Evolutionary conservation across 352 stramenopile species (phyloP), one percentile per base, ranked within the genome.

Genomic region (Phytophthora citrophthora): DNA sequence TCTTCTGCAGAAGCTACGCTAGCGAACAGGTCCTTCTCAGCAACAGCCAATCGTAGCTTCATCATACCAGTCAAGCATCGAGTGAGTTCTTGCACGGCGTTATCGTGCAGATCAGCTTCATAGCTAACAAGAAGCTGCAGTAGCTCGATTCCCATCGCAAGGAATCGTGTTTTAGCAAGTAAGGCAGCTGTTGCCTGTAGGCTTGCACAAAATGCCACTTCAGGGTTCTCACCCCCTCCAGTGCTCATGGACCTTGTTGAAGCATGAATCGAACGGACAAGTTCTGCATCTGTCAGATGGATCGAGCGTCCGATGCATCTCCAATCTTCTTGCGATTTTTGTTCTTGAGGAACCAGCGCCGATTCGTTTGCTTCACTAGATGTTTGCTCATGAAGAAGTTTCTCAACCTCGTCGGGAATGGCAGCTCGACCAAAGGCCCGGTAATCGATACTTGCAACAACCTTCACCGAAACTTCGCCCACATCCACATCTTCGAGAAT

Each of bases 401-500:
- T 59, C 9, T 75, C 60, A 20, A 89, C 51, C 47, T 90, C 81
- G 20, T 94, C 81, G 0, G 74, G 56, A 69, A 94, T 80, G 5
- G 88, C 88, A 47, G 86, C 79, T 13, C 88, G 79, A 3, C 88
- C 88, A 71, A 96, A 94, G 16, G 88, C 88, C 1, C 82, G 76
- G 44, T 90, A 96, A 52, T 94, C 81, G 46, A 96, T 86, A 58
- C 83, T 93, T 5, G 86, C 88, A 24, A 94, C 77, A 16, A 96
- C 62, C 59, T 96, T 96, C 12, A 87, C 70, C 29, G 74, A 77
- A 20, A 89, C 74, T 54, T 96, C 88, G 45, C 76, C 93, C n/a
- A 96, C 71, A 64, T 96, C 86, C n/a, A 94, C 81, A 63, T 96
- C 86, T 50, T 79, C 66, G 13, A 96, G 72, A 34, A 96, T 79